A percentile compares a stretch with the other conserved stretches of the same genome.
Conservation (phyloP, 2,329 filamentous ascomycete genomes). For the Emmonsia crescens region DNA sequence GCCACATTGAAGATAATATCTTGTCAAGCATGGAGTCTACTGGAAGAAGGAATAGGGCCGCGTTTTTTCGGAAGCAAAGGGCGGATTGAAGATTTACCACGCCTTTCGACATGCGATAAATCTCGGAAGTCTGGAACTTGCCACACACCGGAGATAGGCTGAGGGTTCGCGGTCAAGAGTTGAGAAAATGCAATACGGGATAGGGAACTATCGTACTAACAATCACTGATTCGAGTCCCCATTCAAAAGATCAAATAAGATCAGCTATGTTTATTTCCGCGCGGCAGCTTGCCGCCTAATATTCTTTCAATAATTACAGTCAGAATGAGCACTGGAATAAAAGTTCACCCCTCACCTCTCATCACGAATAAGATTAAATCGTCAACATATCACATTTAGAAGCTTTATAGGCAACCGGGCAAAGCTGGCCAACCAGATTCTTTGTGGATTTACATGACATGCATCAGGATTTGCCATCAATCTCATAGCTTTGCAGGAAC, state of each 20-base stretch:
- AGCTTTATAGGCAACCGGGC: neutral
- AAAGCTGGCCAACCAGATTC: neutral
- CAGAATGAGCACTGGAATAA: neutral
- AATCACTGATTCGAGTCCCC: neutral
- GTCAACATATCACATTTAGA: too few relatives aligned
- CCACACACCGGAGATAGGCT: neutral
- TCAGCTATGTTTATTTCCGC: neutral
- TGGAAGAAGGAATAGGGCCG: neutral
- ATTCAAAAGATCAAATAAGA: neutral
- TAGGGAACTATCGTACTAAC: neutral
- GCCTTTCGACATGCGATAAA: neutral
- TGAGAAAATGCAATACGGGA: neutral
- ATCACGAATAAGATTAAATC: too few relatives aligned
- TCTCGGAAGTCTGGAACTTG: neutral
- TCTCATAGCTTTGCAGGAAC: conserved; percentile 19
- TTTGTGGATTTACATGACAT: neutral
- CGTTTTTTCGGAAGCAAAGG: neutral
- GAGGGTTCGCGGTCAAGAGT: neutral
- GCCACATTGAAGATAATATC: neutral
- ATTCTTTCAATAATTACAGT: neutral
- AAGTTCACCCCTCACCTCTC: too few relatives aligned
- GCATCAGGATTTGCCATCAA: neutral
- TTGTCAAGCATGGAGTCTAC: neutral
- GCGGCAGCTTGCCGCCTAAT: neutral
- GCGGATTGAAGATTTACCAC: neutral